Evolutionary conservation across 1,139 yeast species (phyloP), one percentile per base, ranked within the genome.

Genomic region (Kodamaea ohmeri): DNA sequence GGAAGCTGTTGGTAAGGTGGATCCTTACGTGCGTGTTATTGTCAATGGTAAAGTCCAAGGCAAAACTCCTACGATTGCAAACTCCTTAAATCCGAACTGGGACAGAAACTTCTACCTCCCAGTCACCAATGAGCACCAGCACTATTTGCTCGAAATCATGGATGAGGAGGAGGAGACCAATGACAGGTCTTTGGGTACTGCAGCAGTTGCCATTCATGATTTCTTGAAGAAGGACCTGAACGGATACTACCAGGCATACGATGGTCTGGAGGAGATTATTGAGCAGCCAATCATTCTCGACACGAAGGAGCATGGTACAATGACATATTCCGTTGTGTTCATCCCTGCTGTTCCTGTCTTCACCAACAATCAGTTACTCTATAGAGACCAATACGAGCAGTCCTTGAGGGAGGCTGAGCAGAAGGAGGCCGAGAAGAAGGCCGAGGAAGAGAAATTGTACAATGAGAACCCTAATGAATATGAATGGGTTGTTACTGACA

Each of bases 1-100:
- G 52, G 85, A 80, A 53, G 62, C 75, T 4, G 74, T 83, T 42
- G 90, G 90, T 40, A 76, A 74, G 44, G 78, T 83, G 50, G 90
- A 84, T 58, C 92, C 94, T 4, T 83, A 82, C 53, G 77, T 80
- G 32, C 71, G 76, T 44, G 68, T 83, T 12, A 51, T 75, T 36
- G 58, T 77, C 41, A 77, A 80, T 51, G 85, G 83, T 48, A 76
- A 74, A 52, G 58, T 77, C 36, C 70, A 70, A 47, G 83, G 73
- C 38, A 71, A 67, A 46, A 80, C 92, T 2, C 58, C 65, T 1
- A 76, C 76, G 35, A 72, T 76, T 48, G 73, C 77, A n/a, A 73
- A 77, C 39, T 71, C 80, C 2, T 56, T 68, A 26, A 65, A 76
- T 38, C 90, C 92, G 3, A 51, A 56, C 18, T 84, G 73, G 60